Evolutionary conservation across 768 basidiomycete species (phyloP).

Genomic region (Lactarius tabidus): DNA sequence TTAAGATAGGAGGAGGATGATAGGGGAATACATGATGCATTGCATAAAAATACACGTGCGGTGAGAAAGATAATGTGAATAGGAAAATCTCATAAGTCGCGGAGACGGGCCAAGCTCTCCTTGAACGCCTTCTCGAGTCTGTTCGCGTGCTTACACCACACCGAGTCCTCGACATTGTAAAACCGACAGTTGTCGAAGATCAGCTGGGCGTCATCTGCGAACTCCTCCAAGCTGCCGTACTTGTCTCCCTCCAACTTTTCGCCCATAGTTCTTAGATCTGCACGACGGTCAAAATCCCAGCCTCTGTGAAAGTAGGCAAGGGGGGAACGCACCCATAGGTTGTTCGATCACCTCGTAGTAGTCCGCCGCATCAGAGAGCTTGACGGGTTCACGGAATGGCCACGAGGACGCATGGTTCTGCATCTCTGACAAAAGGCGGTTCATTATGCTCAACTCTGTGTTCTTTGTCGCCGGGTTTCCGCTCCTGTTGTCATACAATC

Average conservation of each 20-base stretch:
- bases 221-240: slow-evolving; percentile 69
- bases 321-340: slow-evolving; percentile 77
- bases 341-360: slow-evolving; percentile 86
- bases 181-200: slow-evolving; percentile 85
- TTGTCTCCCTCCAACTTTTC: slow-evolving; percentile 86
- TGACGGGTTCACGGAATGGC: slow-evolving; percentile 85
- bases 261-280: slow-evolving; percentile 86
- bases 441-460: slow-evolving; percentile 63
- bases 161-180: slow-evolving; percentile 79
- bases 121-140: slow-evolving; percentile 78
- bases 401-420: slow-evolving; percentile 76
- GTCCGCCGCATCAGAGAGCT: slow-evolving; percentile 72
- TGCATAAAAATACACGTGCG: slow-evolving; percentile 25
- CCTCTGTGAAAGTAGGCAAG: slow-evolving; percentile 1
- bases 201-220: slow-evolving; percentile 74
- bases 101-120: slow-evolving; percentile 39
- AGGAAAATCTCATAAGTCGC: slow-evolving; percentile 13
- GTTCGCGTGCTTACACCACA: slow-evolving; percentile 81
- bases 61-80: not conserved
- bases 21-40: slow-evolving; percentile 6
- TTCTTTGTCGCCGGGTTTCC: slow-evolving; percentile 47
- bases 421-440: slow-evolving; percentile 73
- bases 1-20: not conserved
- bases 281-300: slow-evolving; percentile 5
- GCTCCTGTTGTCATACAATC: slow-evolving; percentile 26